Evolutionary conservation across 148 eudicot genomes (phyloP), one percentile per base, ranked within the genome.

Genomic region (Tetragonia tetragonoides): DNA sequence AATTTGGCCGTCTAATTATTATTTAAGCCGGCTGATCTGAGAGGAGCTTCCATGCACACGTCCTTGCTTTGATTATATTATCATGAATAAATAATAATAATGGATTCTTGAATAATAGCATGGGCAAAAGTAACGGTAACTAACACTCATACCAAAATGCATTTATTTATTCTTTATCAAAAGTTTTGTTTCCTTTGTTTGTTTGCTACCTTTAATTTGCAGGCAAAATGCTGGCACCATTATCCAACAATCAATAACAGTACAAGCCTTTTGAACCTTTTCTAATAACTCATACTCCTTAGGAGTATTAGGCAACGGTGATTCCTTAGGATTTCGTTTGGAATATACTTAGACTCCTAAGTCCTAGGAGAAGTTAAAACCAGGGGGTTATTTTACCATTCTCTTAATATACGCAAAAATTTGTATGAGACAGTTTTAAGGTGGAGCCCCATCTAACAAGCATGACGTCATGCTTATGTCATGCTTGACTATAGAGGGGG

Each of bases 241-340:
- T 18, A 20, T 73, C 76, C 56, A 74, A 61, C 56, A 42, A 21
- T 11, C 21, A 62, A 5, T 46, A 39, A 73, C 76, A 57, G 44
- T 38, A 62, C 23, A 21, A 34, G 37, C 37, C 23, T 63, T 64
- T 75, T 46, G 20, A 64, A 63, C 15, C 42, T 14, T 40, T 24
- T 39, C 6, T 46, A 46, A 28, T 28, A 28, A 28, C 34, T 28
- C 34, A 28, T 28, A 28, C 34, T 28, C 34, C 34, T 28, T 28
- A 28, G 34, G 34, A 28, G 34, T 28, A 28, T 28, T 28, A 46
- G 49, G 6, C 49, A 46, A 46, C 8, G 49, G 49, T 46, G 49
- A 46, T 46, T 46, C 8, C 8, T 46, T 46, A 46, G 49, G 10
- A 46, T 1, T 46, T 46, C 49, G 6, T 10, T 46, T 5, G 10